Evolutionary conservation across 768 basidiomycete species (phyloP).

Genomic region (Artomyces pyxidatus): DNA sequence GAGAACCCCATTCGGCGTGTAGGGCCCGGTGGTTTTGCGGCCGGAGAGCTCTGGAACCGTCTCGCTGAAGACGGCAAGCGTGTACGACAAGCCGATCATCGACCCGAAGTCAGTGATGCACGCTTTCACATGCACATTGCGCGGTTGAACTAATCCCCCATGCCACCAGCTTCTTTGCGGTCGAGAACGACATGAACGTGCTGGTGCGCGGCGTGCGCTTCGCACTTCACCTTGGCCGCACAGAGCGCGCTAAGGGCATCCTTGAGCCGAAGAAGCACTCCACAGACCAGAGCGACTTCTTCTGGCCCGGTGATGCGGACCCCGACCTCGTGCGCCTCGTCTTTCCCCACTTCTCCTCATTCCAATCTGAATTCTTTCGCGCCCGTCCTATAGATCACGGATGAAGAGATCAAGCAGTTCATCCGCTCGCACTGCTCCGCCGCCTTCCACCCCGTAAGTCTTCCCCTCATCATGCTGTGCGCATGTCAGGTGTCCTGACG

Average conservation of each 20-base stretch:
- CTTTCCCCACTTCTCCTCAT: not conserved
- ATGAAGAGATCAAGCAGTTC: slow-evolving; percentile 4
- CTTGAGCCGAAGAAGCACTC: not conserved
- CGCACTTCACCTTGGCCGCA: not conserved
- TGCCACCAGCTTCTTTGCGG: not conserved
- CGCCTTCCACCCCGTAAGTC: slow-evolving; percentile 24
- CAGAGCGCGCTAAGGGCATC: slow-evolving; percentile 1
- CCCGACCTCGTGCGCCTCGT: not conserved
- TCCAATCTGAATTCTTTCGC: slow-evolving; percentile 5
- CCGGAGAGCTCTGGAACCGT: slow-evolving; percentile 4
- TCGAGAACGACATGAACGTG: slow-evolving; percentile 1
- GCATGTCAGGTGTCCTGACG: too few relatives aligned
- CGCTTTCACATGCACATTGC: not conserved
- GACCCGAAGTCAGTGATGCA: not conserved
- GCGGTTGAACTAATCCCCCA: not conserved
- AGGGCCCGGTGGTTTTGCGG: not conserved
- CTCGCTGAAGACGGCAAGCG: not conserved
- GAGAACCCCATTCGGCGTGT: not conserved
- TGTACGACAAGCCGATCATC: slow-evolving; percentile 5
- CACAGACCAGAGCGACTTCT: not conserved
- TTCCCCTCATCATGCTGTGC: not conserved
- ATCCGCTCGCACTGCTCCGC: not conserved
- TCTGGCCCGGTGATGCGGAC: slow-evolving; percentile 5
- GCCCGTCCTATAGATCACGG: not conserved
- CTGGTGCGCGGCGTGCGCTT: not conserved